Base-by-base conservation (phyloP, 306 rosid species). In the Alnus rubra region DNA sequence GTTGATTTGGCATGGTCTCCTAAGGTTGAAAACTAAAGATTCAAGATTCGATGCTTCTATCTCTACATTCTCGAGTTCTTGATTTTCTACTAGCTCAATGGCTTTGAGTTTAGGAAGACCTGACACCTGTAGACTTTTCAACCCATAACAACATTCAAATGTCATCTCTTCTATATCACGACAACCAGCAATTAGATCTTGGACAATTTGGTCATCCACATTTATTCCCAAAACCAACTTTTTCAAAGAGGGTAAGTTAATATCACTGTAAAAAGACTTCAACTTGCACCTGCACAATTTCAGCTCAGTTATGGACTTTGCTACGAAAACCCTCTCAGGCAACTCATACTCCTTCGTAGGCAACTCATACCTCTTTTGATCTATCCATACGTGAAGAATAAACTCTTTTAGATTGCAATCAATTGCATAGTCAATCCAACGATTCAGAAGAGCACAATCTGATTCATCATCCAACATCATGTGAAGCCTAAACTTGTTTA, bases 271-370 rank as follows among this genome's bases (percentile, higher is more conserved):
- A 30, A 31, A 67, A 51, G 55, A 78, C 31, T 49, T 53, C 44
- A 53, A 77, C 51, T 14, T 13, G 55, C 67, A 65, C 49, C 76
- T 80, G 8, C 18, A 16, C 39, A 87, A 75, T 45, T 2, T 11
- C 68, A 60, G 12, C 42, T 28, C 7, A 11, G 63, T 54, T 16
- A 84, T 74, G 23, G 88, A 73, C 48, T 81, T 39, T 0, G 44
- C 44, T 39, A 39, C 44, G 44, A 39, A 6, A 39, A 39, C 44
- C 44, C 44, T 39, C 44, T 39, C 44, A 39, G 44, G 5, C 4
- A 39, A 39, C 44, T 39, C 6, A 39, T 39, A 39, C 4, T 39
- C 4, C 44, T 39, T 39, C 44, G 4, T 39, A 39, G 44, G 5
- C 44, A 39, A 39, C 44, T 39, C 44, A 39, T 39, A 39, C 1